phyloP scores from a whole-genome alignment of 208 protist genomes.

The Trypanosoma theileri region DNA sequence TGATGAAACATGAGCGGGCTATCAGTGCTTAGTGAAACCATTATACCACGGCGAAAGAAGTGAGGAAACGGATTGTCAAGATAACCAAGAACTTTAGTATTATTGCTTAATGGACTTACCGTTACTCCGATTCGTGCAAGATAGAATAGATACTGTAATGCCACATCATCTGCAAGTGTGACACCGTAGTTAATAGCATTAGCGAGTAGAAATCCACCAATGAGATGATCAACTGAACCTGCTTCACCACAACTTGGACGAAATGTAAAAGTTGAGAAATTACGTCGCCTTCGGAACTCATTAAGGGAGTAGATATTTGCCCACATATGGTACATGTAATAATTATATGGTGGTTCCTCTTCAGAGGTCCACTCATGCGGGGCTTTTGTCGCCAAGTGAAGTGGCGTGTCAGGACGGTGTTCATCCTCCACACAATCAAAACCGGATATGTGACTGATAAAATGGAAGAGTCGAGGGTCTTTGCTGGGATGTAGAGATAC shows the following conservation, averaged over 20 bases:
- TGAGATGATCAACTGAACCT: constrained; percentile 91
- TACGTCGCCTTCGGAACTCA: constrained; percentile 78
- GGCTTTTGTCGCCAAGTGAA: constrained; percentile 52
- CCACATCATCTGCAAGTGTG: constrained; percentile 85
- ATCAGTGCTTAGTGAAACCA: constrained; percentile 97
- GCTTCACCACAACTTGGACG: constrained; percentile 97
- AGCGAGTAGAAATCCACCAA: constrained; percentile 92
- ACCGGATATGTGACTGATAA: constrained; percentile 96
- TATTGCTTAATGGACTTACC: constrained; percentile 98
- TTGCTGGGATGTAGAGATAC: constrained; percentile 94
- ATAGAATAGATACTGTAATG: constrained; percentile 99
- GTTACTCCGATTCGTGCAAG: constrained; percentile 97
- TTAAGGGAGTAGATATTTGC: constrained; percentile 98
- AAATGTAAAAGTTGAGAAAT: constrained; percentile 95
- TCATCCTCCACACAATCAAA: constrained; percentile 99
- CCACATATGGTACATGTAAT: constrained; percentile 99
- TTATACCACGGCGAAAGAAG: constrained; percentile 95
- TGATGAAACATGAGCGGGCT: constrained; percentile 96
- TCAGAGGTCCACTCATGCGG: constrained; percentile 92
- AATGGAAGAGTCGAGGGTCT: constrained; percentile 95
- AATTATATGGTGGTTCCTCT: constrained; percentile 98
- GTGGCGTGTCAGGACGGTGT: constrained; percentile 60
- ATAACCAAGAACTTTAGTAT: constrained; percentile 97
- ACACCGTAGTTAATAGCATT: constrained; percentile 98
- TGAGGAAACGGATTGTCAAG: constrained; percentile 94